Conservation (phyloP, 768 basidiomycete genomes). For the Agaricus bisporus region DNA sequence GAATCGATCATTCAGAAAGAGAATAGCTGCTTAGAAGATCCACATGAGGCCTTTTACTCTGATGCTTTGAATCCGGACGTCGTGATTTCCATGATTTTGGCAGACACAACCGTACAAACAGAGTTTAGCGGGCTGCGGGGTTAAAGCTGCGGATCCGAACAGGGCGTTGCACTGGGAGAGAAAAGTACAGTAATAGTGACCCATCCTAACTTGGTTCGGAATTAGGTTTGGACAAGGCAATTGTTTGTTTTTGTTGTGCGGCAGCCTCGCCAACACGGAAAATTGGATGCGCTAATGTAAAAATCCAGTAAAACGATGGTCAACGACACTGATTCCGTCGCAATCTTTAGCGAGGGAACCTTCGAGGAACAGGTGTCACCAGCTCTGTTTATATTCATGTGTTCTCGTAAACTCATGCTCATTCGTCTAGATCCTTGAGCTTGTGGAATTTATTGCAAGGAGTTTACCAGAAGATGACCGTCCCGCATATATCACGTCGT, state of each 20-base stretch:
- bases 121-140: no score
- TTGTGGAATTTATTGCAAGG: conserved; percentile 69
- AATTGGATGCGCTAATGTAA: conserved; percentile 10
- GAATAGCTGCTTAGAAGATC: no score
- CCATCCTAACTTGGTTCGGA: neutral
- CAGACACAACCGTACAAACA: no score
- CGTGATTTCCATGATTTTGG: no score
- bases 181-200: no score
- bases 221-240: neutral
- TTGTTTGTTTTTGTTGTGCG: conserved; percentile 32
- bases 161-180: no score
- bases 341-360: conserved; percentile 84
- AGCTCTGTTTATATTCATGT: neutral
- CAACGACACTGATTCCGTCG: conserved; percentile 60
- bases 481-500: conserved; percentile 52
- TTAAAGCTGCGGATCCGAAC: no score
- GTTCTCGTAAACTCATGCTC: conserved; percentile 11
- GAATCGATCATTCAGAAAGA: no score
- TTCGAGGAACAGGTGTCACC: conserved; percentile 74
- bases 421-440: conserved; percentile 58
- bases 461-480: conserved; percentile 66
- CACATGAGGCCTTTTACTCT: no score
- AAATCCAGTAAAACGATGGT: conserved; percentile 43
- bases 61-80: no score
- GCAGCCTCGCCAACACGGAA: conserved; percentile 25